Conservation (phyloP, 1,284 basidiomycete genomes). For the Ustilago shanxiensis region DNA sequence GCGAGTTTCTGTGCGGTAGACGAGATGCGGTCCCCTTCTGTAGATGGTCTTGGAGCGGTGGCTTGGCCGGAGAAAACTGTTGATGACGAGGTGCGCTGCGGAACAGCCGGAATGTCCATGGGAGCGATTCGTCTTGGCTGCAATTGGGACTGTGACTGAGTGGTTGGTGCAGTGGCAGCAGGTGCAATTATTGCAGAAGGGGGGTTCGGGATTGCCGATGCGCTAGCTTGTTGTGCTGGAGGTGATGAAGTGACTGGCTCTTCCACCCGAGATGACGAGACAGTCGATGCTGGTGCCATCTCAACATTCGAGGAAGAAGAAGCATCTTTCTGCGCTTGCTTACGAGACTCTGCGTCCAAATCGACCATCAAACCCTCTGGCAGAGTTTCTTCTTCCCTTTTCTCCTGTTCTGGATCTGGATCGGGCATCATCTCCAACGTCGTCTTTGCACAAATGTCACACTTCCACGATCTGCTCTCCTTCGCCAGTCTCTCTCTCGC, state of each 20-base stretch:
- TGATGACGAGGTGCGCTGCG: constrained; percentile 11
- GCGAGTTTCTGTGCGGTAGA: constrained; percentile 31
- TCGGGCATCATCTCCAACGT: constrained; percentile 51
- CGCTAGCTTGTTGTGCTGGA: not conserved
- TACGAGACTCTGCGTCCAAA: constrained; percentile 21
- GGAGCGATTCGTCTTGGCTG: not conserved
- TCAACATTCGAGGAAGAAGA: not conserved
- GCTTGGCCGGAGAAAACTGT: not conserved
- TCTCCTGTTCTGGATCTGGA: constrained; percentile 10
- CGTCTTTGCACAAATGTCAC: constrained; percentile 36
- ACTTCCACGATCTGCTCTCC: constrained; percentile 49
- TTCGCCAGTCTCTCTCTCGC: constrained; percentile 78
- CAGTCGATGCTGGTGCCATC: not conserved
- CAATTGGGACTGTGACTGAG: not conserved
- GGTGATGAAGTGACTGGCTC: not conserved
- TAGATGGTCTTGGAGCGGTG: not conserved
- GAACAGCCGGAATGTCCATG: not conserved
- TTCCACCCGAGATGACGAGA: not conserved
- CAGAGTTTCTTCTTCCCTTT: constrained; percentile 12
- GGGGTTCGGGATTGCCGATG: not conserved
- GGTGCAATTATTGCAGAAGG: not conserved
- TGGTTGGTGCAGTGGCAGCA: not conserved
- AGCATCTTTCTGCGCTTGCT: not conserved
- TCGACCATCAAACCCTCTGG: constrained; percentile 41
- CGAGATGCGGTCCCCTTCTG: constrained; percentile 7